Evolutionary conservation across 371 early-diverging fungal genomes (phyloP).

Genomic region (Mucor sp.): DNA sequence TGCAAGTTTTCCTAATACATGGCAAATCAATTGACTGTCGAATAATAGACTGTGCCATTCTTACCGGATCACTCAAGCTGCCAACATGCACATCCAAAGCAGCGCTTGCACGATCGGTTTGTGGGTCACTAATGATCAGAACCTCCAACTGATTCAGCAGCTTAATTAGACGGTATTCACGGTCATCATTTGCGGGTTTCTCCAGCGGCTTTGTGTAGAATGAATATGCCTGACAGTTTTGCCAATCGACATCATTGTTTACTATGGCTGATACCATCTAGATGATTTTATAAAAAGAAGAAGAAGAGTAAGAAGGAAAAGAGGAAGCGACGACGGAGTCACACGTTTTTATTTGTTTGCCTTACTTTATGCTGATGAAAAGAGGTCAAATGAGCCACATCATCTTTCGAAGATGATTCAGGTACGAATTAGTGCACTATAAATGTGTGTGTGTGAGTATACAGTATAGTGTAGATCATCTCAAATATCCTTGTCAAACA

Average conservation of each 20-base stretch:
- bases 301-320: constrained; percentile 6
- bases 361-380: background rate
- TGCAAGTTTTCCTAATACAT: constrained; percentile 56
- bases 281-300: background rate
- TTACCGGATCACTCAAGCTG: constrained; percentile 28
- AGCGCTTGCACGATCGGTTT: constrained; percentile 89
- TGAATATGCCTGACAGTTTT: constrained; percentile 7
- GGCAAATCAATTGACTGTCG: background rate
- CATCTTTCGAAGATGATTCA: background rate
- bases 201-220: constrained; percentile 41
- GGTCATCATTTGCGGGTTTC: constrained; percentile 73
- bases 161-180: constrained; percentile 82
- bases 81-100: constrained; percentile 93
- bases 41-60: background rate
- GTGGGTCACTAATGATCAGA: constrained; percentile 79
- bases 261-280: constrained; percentile 22
- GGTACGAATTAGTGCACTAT: background rate
- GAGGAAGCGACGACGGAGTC: constrained; percentile 1
- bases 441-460: background rate
- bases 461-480: background rate
- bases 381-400: constrained; percentile 3
- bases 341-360: constrained; percentile 3
- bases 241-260: constrained; percentile 17
- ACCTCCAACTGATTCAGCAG: constrained; percentile 81
- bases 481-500: background rate